Evolutionary conservation across 192 early-diverging fungal genomes (phyloP).

Genomic region (Gaertneriomyces semiglobifer): DNA sequence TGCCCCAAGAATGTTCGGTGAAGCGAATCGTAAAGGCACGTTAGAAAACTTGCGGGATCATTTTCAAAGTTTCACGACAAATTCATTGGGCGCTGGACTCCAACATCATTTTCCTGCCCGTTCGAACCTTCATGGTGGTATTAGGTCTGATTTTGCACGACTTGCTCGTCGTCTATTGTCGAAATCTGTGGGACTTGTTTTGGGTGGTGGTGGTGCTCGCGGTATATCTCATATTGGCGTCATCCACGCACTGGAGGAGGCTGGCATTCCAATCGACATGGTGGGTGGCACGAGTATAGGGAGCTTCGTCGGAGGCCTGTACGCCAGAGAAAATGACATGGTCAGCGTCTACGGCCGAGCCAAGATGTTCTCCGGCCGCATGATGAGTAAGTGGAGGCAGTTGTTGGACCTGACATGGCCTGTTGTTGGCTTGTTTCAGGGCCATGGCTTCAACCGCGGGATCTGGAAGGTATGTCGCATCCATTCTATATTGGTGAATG

Average conservation of each 20-base stretch:
- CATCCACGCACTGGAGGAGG: constrained; percentile 92
- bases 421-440: constrained; percentile 83
- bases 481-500: constrained; percentile 4
- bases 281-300: constrained; percentile 98
- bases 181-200: constrained; percentile 85
- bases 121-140: constrained; percentile 39
- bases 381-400: constrained; percentile 83
- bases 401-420: constrained; percentile 95
- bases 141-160: constrained; percentile 65
- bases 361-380: constrained; percentile 75
- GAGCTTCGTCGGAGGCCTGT: constrained; percentile 90
- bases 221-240: constrained; percentile 91
- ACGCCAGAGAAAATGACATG: constrained; percentile 82
- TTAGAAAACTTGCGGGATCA: constrained; percentile 40
- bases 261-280: constrained; percentile 96
- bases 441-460: constrained; percentile 78
- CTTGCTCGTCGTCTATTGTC: constrained; percentile 89
- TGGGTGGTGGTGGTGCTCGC: constrained; percentile 96
- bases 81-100: no score
- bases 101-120: no score
- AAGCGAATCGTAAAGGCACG: constrained; percentile 31
- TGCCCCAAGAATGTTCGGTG: constrained; percentile 29
- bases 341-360: constrained; percentile 83
- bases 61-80: constrained; percentile 30
- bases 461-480: constrained; percentile 82